phyloP scores from a whole-genome alignment of 2,329 filamentous ascomycete species.

The Aspergillus persii region DNA sequence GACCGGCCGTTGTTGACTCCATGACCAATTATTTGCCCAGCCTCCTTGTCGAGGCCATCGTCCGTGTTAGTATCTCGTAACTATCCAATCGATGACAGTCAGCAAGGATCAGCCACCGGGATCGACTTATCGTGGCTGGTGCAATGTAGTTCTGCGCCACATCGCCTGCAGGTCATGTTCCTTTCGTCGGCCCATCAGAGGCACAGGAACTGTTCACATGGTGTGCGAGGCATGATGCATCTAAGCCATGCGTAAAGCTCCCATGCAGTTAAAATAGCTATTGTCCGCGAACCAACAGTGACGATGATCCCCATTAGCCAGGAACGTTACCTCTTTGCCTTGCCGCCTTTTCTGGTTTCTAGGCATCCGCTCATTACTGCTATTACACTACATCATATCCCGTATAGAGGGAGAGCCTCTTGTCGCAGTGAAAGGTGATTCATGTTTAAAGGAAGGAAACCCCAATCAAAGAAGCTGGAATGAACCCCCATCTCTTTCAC shows the following conservation, averaged over 20 bases:
- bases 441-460: neutral
- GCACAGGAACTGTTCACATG: neutral
- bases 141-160: neutral
- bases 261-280: neutral
- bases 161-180: constrained; percentile 1
- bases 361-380: neutral
- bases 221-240: neutral
- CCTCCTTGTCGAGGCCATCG: neutral
- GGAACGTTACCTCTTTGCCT: neutral
- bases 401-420: neutral
- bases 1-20: neutral
- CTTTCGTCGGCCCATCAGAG: neutral
- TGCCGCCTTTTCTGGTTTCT: neutral
- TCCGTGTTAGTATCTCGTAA: neutral
- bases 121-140: neutral
- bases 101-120: neutral
- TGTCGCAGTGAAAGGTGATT: neutral
- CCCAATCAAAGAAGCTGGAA: neutral
- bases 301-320: neutral
- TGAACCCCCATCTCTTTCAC: neutral
- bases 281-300: neutral
- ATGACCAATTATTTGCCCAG: neutral
- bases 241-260: neutral
- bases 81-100: neutral
- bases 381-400: neutral